Conservation (phyloP, 345 rosid species). For the Salix koriyanagi region DNA sequence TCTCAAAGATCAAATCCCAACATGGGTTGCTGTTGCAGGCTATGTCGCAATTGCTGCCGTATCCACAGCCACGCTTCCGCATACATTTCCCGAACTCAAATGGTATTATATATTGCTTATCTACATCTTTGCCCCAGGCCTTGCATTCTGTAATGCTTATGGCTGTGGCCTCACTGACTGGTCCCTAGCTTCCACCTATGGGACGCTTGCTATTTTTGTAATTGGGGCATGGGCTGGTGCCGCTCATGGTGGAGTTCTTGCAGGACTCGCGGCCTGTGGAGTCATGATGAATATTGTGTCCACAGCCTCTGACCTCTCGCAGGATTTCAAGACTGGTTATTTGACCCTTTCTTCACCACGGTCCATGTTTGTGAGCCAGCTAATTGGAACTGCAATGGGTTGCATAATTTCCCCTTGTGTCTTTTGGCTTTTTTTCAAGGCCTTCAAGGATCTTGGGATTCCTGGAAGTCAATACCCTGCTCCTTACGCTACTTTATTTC, state of each 20-base stretch:
- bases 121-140: slow-evolving; percentile 43
- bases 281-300: slow-evolving; percentile 49
- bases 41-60: slow-evolving; percentile 38
- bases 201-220: slow-evolving; percentile 45
- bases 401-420: slow-evolving; percentile 46
- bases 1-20: slow-evolving; percentile 46
- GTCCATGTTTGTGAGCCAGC: slow-evolving; percentile 55
- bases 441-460: slow-evolving; percentile 38
- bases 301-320: slow-evolving; percentile 48
- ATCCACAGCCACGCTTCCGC: slow-evolving; percentile 37
- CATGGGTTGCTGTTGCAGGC: slow-evolving; percentile 45
- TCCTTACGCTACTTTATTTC: slow-evolving; percentile 42
- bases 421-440: slow-evolving; percentile 45
- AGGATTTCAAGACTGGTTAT: slow-evolving; percentile 55
- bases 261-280: slow-evolving; percentile 52
- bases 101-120: slow-evolving; percentile 47
- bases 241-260: slow-evolving; percentile 42
- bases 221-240: slow-evolving; percentile 52
- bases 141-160: slow-evolving; percentile 52
- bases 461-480: slow-evolving; percentile 40
- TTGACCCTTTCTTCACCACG: slow-evolving; percentile 42
- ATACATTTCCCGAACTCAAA: slow-evolving; percentile 44
- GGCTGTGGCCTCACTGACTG: slow-evolving; percentile 57
- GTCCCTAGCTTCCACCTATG: slow-evolving; percentile 53
- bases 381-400: slow-evolving; percentile 49